Base-by-base conservation (phyloP, 108 stramenopile species). In the Nitzschia palea region DNA sequence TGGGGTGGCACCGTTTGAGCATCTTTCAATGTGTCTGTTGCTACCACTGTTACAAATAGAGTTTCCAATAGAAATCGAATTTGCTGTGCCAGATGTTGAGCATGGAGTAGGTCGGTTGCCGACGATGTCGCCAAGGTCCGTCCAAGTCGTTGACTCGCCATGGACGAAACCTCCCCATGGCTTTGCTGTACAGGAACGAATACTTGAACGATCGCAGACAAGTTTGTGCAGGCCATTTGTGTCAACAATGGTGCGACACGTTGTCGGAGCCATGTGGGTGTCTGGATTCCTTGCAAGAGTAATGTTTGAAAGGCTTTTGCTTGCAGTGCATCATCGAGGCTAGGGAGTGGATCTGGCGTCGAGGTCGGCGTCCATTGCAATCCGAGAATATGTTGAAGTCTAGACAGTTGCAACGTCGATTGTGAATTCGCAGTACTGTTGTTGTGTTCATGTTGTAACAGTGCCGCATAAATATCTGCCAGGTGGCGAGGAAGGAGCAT, bases 401-500 rank as follows among this genome's bases (percentile, higher is more conserved):
- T 23, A 45, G 28, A 30, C 31, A 33, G 54, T n/a, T 31, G 23
- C 20, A 35, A 3, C 40, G 4, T 20, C 1, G 0, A 3, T 12
- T 22, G 2, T 45, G 43, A 12, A 15, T 10, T 32, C 29, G 18
- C 33, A 23, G 17, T 18, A 8, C 30, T 26, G 25, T 64, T 67
- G 25, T 64, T 67, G 9, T 77, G 58, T 68, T 89, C 84, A 1
- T 67, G 61, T 74, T 87, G 80, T 18, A 90, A 70, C 18, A 84
- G 26, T 9, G 84, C 82, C 22, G 84, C 76, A 59, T 86, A 87
- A n/a, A 90, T 37, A 74, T 94, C 89, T 28, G 74, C 58, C 40
- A 90, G 40, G 65, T 94, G 92, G n/a, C 92, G 69, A 36, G 92
- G 89, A 32, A 94, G 65, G 4, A 94, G 64, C 92, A 94, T 94